These are phyloP conservation scores for Pichia scutulata DNA, from an alignment of 805 yeast genomes.

Conservation along the genomic window DNA sequence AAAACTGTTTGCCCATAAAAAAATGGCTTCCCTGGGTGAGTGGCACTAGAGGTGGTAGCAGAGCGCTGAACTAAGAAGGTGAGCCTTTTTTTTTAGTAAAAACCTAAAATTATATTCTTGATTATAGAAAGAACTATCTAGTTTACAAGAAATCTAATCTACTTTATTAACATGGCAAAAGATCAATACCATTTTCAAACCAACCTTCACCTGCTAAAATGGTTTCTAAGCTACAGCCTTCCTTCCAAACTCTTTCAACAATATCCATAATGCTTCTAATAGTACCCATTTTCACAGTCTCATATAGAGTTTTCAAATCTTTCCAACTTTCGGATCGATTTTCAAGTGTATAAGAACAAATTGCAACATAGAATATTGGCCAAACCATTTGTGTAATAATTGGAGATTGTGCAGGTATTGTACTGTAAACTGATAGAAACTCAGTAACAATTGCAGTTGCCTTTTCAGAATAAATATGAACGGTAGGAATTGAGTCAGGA, in stretches of 20 bases:
- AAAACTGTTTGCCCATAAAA: no score
- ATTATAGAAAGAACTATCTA: no score
- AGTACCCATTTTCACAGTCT: slow-evolving; percentile 49
- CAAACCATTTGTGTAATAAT: slow-evolving; percentile 55
- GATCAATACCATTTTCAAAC: slow-evolving; percentile 45
- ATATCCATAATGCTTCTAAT: slow-evolving; percentile 35
- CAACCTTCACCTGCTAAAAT: slow-evolving; percentile 37
- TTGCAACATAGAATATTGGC: slow-evolving; percentile 47
- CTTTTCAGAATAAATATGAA: slow-evolving; percentile 15
- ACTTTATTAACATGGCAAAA: slow-evolving; percentile 29
- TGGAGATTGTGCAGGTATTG: slow-evolving; percentile 40
- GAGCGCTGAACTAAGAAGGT: no score
- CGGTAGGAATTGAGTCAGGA: slow-evolving; percentile 8
- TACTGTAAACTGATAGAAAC: slow-evolving; percentile 39
- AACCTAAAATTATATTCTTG: no score
- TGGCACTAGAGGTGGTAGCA: no score
- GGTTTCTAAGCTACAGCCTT: slow-evolving; percentile 35
- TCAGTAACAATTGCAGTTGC: slow-evolving; percentile 34
- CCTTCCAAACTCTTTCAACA: slow-evolving; percentile 40
- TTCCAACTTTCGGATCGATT: slow-evolving; percentile 27
- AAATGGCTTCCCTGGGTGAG: no score
- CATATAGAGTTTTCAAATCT: slow-evolving; percentile 36
- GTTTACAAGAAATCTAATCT: no score
- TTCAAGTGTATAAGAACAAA: slow-evolving; percentile 31
- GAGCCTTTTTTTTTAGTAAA: no score